Conservation (phyloP, 1,284 basidiomycete species). For the Lentinus polychrous region DNA sequence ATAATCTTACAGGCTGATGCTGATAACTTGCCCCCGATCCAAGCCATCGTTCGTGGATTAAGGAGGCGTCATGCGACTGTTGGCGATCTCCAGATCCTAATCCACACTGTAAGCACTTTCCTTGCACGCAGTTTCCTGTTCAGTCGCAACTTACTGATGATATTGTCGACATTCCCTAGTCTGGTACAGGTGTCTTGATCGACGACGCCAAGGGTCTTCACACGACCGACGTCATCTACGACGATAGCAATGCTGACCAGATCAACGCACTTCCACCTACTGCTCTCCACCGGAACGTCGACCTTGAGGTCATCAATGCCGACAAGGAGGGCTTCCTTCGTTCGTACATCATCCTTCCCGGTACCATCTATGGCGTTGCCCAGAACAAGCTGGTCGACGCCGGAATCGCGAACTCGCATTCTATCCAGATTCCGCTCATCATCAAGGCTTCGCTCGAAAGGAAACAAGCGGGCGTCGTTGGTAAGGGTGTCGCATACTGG, state of each 20-base stretch:
- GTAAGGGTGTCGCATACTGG: slow-evolving; percentile 22
- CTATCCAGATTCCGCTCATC: slow-evolving; percentile 30
- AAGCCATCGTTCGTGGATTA: slow-evolving; percentile 37
- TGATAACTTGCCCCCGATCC: slow-evolving; percentile 32
- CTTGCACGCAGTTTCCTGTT: neutral
- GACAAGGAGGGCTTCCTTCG: slow-evolving; percentile 30
- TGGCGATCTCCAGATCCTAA: slow-evolving; percentile 36
- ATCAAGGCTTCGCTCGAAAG: slow-evolving; percentile 22
- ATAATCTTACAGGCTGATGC: slow-evolving; percentile 31
- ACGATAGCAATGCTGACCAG: slow-evolving; percentile 24
- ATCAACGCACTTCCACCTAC: slow-evolving; percentile 25
- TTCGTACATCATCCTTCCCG: slow-evolving; percentile 31
- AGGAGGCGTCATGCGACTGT: slow-evolving; percentile 34
- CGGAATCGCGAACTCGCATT: slow-evolving; percentile 29
- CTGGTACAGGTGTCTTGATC: slow-evolving; percentile 25
- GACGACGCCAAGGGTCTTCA: neutral
- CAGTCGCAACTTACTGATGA: neutral
- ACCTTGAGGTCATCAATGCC: slow-evolving; percentile 24
- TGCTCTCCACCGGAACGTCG: slow-evolving; percentile 26
- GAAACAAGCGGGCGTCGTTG: slow-evolving; percentile 26
- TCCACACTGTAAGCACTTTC: slow-evolving; percentile 39
- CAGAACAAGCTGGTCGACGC: slow-evolving; percentile 26
- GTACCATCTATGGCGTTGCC: slow-evolving; percentile 33
- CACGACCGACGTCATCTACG: slow-evolving; percentile 19
- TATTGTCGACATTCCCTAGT: slow-evolving; percentile 24